Conservation (phyloP, 2,329 filamentous ascomycete genomes). For the Trichophaea hybrida region DNA sequence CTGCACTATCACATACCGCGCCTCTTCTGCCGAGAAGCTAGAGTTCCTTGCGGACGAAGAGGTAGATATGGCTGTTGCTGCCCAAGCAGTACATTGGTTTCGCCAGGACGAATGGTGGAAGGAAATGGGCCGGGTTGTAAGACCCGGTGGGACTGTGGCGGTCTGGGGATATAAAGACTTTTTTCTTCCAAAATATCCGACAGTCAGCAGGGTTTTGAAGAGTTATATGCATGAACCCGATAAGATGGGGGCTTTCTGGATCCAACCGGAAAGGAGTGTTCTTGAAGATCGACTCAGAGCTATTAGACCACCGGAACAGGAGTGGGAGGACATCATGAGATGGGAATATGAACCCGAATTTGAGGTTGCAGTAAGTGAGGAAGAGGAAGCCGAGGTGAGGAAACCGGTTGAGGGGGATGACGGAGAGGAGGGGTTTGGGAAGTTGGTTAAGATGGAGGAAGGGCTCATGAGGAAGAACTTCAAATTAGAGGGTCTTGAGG, state of each 20-base stretch:
- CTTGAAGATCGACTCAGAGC: conserved; percentile 40
- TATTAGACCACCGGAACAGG: conserved; percentile 38
- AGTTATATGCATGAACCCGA: conserved; percentile 41
- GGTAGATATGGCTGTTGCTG: conserved; percentile 40
- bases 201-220: conserved; percentile 41
- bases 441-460: conserved; percentile 29
- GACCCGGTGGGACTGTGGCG: conserved; percentile 44
- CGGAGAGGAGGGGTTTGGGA: conserved; percentile 3
- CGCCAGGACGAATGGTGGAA: conserved; percentile 43
- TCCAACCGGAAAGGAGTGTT: conserved; percentile 44
- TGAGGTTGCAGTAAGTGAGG: conserved; percentile 31
- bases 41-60: conserved; percentile 37
- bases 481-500: conserved; percentile 44
- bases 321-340: conserved; percentile 42
- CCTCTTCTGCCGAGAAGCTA: conserved; percentile 42
- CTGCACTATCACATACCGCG: conserved; percentile 37
- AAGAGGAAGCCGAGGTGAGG: conserved; percentile 28
- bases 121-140: conserved; percentile 41
- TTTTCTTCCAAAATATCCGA: conserved; percentile 41
- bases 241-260: conserved; percentile 46
- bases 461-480: conserved; percentile 41
- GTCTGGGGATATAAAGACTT: conserved; percentile 55
- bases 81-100: conserved; percentile 54
- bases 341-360: conserved; percentile 43
- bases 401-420: conserved; percentile 18